Base-by-base conservation (phyloP, 345 rosid genomes). In the Isatis tinctoria region DNA sequence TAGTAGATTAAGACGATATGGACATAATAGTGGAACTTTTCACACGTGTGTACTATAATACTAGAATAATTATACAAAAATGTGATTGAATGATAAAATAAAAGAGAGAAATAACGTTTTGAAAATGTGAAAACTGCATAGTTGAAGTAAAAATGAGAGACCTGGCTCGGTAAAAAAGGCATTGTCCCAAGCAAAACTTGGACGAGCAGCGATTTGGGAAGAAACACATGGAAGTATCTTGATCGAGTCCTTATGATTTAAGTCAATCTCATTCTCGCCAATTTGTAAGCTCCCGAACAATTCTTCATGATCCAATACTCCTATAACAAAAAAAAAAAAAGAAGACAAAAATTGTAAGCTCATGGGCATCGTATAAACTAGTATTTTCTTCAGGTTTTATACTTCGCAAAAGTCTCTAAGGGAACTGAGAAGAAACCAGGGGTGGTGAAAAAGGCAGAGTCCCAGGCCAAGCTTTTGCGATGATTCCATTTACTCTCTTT, bases 391-490 rank as follows among this genome's bases (percentile, higher is more conserved):
- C n/a, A 24, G 10, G 6, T 32, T 37, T 24, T 60, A 20, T 6
- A 37, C 20, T 39, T 65, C 28, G 56, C 10, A 32, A 14, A 40
- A 51, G 5, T 1, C 4, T 8, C 5, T 56, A 28, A 53, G 45
- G 17, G 11, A 16, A 37, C 1, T 22, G 54, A 54, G 45, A 37
- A 32, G 40, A 61, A 49, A 16, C 90, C 92, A 61, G 91, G 87
- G 67, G 81, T 85, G 0, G 89, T 83, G 81, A 83, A 86, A 54
- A 90, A 90, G 10, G 90, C 90, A 51, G 74, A 82, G 71, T 88
- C 87, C 96, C 96, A 90, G 4, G 91, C 93, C 65, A 90, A 77
- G 82, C 96, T 88, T 74, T 78, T 72, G 70, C 96, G 87, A 61
- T 74, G 73, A 53, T 81, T 79, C 59, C 49, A 68, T 51, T 52